Conservation (phyloP, 1,139 yeast genomes). For the Yamadazyma diddensiae region DNA sequence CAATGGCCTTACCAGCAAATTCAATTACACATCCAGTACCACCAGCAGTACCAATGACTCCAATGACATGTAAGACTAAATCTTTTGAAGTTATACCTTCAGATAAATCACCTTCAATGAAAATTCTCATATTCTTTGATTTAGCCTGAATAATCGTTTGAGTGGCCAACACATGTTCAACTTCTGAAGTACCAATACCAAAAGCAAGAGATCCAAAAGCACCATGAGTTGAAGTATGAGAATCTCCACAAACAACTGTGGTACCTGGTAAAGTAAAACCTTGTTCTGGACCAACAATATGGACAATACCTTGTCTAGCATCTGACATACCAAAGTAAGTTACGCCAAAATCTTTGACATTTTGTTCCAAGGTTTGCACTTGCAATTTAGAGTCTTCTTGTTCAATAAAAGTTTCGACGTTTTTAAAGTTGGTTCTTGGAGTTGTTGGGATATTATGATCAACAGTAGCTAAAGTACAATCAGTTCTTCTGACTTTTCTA, state of each 20-base stretch:
- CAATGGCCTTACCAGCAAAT: constrained; percentile 94
- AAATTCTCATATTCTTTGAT: constrained; percentile 92
- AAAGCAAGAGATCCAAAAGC: constrained; percentile 98
- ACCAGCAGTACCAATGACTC: constrained; percentile 98
- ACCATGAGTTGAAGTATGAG: constrained; percentile 98
- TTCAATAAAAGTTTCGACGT: constrained; percentile 76
- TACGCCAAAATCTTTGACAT: constrained; percentile 84
- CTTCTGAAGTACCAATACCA: constrained; percentile 99
- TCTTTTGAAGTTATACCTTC: constrained; percentile 96
- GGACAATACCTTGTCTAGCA: constrained; percentile 94
- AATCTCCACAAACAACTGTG: constrained; percentile 97
- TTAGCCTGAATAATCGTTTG: constrained; percentile 93
- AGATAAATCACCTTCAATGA: constrained; percentile 75
- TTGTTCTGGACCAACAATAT: constrained; percentile 97
- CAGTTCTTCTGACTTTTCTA: constrained; percentile 84
- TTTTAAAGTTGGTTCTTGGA: constrained; percentile 71
- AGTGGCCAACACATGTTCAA: constrained; percentile 96
- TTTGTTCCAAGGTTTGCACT: constrained; percentile 87
- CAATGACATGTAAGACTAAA: constrained; percentile 88
- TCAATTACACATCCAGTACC: constrained; percentile 98
- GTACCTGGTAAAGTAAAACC: constrained; percentile 98
- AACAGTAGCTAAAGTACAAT: constrained; percentile 95
- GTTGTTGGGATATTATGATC: constrained; percentile 97
- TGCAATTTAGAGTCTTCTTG: constrained; percentile 91
- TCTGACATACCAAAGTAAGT: constrained; percentile 95